Conservation (phyloP, 1,139 yeast species). For the Geotrichum macrosporum region DNA sequence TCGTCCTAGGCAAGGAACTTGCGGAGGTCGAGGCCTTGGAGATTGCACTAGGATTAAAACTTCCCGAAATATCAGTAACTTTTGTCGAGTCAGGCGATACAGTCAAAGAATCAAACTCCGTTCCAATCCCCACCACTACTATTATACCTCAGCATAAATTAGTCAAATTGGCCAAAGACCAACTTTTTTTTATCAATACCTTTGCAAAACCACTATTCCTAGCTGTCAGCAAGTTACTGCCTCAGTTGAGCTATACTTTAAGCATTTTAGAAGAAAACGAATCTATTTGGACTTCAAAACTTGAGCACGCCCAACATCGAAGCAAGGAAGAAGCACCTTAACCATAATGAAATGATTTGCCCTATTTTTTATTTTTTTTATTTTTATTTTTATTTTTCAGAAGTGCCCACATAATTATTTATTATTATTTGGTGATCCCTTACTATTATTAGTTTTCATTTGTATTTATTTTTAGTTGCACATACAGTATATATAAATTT, state of each 20-base stretch:
- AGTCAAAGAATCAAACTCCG: neutral
- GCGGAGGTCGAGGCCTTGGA: slow-evolving; percentile 61
- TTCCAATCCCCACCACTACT: neutral
- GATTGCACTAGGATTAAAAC: slow-evolving; percentile 32
- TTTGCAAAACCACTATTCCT: slow-evolving; percentile 75
- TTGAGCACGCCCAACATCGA: neutral
- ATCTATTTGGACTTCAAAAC: slow-evolving; percentile 40
- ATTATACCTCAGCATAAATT: slow-evolving; percentile 37
- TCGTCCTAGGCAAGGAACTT: slow-evolving; percentile 70
- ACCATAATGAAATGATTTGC: no score
- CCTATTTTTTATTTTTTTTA: no score
- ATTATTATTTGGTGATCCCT: no score
- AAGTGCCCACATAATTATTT: no score
- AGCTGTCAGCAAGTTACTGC: slow-evolving; percentile 49
- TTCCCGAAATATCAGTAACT: slow-evolving; percentile 26
- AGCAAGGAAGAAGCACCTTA: neutral
- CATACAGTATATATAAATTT: no score
- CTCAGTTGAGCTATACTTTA: slow-evolving; percentile 35
- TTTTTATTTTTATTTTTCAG: no score
- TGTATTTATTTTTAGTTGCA: no score
- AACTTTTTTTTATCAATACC: slow-evolving; percentile 73
- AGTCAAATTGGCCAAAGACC: slow-evolving; percentile 59
- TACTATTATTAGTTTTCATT: no score
- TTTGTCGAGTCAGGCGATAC: neutral
- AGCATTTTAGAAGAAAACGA: slow-evolving; percentile 47